These are phyloP conservation scores for Galerina sulciceps DNA, from an alignment of 768 basidiomycete species.

Conservation along the genomic window DNA sequence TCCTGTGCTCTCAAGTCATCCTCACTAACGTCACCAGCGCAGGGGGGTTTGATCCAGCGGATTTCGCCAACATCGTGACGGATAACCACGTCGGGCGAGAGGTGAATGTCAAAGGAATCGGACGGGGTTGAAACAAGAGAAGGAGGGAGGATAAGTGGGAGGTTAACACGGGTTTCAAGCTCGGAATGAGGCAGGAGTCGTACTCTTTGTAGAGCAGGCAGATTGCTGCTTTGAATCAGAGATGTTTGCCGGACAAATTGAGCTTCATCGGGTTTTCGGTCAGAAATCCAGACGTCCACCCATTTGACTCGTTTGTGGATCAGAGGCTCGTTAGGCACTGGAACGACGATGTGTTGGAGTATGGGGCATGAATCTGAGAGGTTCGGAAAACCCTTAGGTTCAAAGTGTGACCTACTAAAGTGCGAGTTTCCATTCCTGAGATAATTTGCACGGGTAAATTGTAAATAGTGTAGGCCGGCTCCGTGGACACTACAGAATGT, in stretches of 20 bases:
- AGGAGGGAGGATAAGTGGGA: conserved; percentile 4
- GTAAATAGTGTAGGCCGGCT: not conserved
- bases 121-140: not conserved
- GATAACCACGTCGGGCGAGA: too few species aligned
- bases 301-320: conserved; percentile 2
- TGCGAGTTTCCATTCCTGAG: not conserved
- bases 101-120: too few species aligned
- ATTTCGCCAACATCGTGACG: too few species aligned
- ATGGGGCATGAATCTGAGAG: conserved; percentile 1
- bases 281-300: conserved; percentile 6
- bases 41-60: too few species aligned
- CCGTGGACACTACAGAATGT: not conserved
- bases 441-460: not conserved
- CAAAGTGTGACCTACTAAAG: not conserved
- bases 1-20: too few species aligned
- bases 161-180: not conserved
- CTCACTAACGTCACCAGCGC: too few species aligned
- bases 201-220: conserved; percentile 5
- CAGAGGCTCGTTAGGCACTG: not conserved
- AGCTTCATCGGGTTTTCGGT: not conserved
- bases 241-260: not conserved
- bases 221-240: not conserved
- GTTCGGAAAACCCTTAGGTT: not conserved
- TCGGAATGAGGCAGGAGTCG: not conserved
- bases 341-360: conserved; percentile 3